Base-by-base conservation (phyloP, 176 grass and related monocot species). In the Bonia amplexicaulis region DNA sequence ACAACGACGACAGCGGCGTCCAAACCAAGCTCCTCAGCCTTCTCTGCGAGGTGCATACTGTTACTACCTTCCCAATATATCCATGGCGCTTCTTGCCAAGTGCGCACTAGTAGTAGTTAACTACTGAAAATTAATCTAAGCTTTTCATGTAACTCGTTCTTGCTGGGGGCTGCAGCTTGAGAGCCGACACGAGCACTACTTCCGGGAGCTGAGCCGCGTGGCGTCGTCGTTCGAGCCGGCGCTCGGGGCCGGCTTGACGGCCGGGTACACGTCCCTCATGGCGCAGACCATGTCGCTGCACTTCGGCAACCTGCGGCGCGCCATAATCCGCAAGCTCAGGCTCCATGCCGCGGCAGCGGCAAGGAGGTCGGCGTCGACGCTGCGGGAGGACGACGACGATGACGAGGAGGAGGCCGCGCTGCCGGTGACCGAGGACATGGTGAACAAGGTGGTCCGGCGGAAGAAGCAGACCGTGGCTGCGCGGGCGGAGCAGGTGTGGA, bases 231-330 rank as follows among this genome's bases (percentile, higher is more conserved):
- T 98, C 51, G 96, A 96, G 76, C 78, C 87, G 54, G 82, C 82
- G 66, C 84, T 93, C 41, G 96, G 93, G 2, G 71, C 49, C 13
- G 93, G 69, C 71, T 84, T 90, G 39, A 90, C 91, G 66, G 74
- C 89, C 39, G 89, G 69, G 12, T 98, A 98, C 85, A 92, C 93
- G 76, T 82, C 86, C 2, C 90, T 98, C 80, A 96, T 94, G 74
- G 85, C 92, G 15, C 93, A 90, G 89, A 90, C 96, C 77, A 98
- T 98, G 96, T 86, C 92, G 45, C 91, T 81, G 53, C 96, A 96
- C 84, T 98, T 98, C 78, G 66, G 78, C 14, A 92, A 94, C 70
- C 93, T 98, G 77, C 90, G 93, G 57, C 86, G 91, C 29, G 74
- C 81, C 65, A 98, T 98, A 73, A 83, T 98, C 74, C 85, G 80